Conservation (phyloP, 495 filamentous ascomycete species). For the Penicillium goetzii region DNA sequence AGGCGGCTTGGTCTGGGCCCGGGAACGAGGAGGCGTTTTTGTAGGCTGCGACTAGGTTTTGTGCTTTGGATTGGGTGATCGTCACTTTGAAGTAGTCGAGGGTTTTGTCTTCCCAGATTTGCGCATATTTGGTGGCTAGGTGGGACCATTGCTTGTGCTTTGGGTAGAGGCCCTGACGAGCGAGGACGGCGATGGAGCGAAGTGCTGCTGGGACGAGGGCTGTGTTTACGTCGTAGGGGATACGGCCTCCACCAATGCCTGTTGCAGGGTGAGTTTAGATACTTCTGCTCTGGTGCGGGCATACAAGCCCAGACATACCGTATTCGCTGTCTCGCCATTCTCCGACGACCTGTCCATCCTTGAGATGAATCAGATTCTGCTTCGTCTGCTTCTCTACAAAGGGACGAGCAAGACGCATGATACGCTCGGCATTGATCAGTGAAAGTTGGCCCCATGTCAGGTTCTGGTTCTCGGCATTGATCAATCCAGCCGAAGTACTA, state of each 20-base stretch:
- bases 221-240: constrained; percentile 69
- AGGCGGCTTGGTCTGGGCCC: constrained; percentile 42
- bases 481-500: constrained; percentile 47
- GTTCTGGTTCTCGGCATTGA: constrained; percentile 52
- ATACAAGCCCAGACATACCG: constrained; percentile 23
- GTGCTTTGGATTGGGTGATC: constrained; percentile 47
- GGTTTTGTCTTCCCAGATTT: constrained; percentile 66
- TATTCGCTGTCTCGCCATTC: constrained; percentile 66
- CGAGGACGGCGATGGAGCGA: constrained; percentile 57
- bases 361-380: constrained; percentile 61
- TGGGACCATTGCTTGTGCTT: constrained; percentile 50
- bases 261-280: neutral
- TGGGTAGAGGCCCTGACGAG: constrained; percentile 53
- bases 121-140: constrained; percentile 53
- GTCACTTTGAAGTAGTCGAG: constrained; percentile 57
- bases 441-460: constrained; percentile 57
- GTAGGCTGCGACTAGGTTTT: constrained; percentile 52
- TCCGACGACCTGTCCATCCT: constrained; percentile 58
- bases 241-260: constrained; percentile 63
- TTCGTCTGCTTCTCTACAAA: constrained; percentile 57
- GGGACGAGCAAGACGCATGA: constrained; percentile 58
- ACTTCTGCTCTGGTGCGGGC: neutral
- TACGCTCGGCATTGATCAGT: constrained; percentile 56
- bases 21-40: constrained; percentile 42
- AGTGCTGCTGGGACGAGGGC: constrained; percentile 65